These are phyloP conservation scores for Hygrophoropsis aurantiaca DNA, from an alignment of 768 basidiomycete genomes.

Conservation along the genomic window DNA sequence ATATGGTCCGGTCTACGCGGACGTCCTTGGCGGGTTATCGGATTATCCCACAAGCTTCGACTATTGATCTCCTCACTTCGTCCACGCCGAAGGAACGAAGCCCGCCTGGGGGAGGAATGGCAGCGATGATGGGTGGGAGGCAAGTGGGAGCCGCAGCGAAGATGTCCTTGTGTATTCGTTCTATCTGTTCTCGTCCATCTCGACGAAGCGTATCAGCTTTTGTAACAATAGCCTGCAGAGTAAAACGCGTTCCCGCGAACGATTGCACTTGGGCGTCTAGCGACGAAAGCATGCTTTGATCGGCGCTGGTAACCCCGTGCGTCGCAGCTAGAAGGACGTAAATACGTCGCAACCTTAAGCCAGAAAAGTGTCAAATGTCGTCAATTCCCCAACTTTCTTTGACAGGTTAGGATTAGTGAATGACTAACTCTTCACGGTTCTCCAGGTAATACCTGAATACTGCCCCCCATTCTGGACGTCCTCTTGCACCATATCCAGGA, in stretches of 20 bases:
- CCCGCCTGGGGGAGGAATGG: constrained; percentile 42
- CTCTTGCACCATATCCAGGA: constrained; percentile 77
- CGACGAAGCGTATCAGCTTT: constrained; percentile 58
- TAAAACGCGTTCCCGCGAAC: constrained; percentile 44
- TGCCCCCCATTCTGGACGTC: constrained; percentile 73
- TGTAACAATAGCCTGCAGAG: constrained; percentile 71
- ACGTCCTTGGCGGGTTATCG: neutral
- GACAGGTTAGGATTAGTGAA: neutral
- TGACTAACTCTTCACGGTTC: constrained; percentile 58
- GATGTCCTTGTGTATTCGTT: constrained; percentile 49
- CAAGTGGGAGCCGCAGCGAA: constrained; percentile 57
- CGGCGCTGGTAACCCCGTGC: constrained; percentile 57
- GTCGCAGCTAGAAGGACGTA: constrained; percentile 72
- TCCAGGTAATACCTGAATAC: constrained; percentile 66
- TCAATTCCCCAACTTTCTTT: neutral
- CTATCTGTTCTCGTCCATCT: constrained; percentile 35
- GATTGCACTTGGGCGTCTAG: constrained; percentile 35
- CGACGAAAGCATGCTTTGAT: constrained; percentile 60
- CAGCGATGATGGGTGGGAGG: constrained; percentile 63
- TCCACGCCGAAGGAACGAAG: constrained; percentile 54
- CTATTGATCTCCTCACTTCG: constrained; percentile 54
- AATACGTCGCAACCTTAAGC: constrained; percentile 59
- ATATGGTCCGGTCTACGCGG: neutral
- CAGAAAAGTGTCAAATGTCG: neutral
- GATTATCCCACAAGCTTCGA: constrained; percentile 53